Percentiles rank a stretch among this genome's conserved stretches.
These are phyloP conservation scores for Nannizzia gypsea DNA, from an alignment of 2,329 filamentous ascomycete species.

Conservation along the genomic window DNA sequence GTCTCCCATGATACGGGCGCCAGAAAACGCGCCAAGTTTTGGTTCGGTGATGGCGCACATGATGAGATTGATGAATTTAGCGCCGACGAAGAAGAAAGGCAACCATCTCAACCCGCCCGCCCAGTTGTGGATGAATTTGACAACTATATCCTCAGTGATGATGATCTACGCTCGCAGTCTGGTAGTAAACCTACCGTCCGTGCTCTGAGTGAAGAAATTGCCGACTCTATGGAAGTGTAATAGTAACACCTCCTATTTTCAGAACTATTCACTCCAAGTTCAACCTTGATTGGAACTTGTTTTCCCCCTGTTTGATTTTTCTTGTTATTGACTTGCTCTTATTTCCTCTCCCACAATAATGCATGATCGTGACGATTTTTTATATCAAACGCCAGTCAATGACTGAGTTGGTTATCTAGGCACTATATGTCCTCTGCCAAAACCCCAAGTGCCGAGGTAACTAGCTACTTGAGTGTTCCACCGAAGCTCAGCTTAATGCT, in stretches of 20 bases:
- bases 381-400: not conserved
- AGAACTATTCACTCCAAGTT: not conserved
- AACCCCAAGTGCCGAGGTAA: too few species aligned
- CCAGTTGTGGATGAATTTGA: constrained; percentile 31
- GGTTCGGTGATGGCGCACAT: constrained; percentile 59
- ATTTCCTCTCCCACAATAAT: not conserved
- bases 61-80: constrained; percentile 33
- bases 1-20: constrained; percentile 45
- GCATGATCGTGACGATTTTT: not conserved
- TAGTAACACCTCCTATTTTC: not conserved
- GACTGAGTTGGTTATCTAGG: not conserved
- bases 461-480: not conserved
- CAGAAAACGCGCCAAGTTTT: constrained; percentile 74
- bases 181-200: constrained; percentile 36
- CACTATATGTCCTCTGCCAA: not conserved
- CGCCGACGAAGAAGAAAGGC: constrained; percentile 16
- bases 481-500: not conserved
- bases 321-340: not conserved
- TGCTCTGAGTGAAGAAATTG: constrained; percentile 43
- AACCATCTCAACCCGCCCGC: constrained; percentile 14
- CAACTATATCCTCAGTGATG: constrained; percentile 35
- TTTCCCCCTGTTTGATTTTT: not conserved
- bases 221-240: constrained; percentile 43
- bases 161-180: constrained; percentile 29
- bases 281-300: not conserved